Base-by-base conservation (phyloP, 805 yeast species). In the Grigorovia yakushimaensis region DNA sequence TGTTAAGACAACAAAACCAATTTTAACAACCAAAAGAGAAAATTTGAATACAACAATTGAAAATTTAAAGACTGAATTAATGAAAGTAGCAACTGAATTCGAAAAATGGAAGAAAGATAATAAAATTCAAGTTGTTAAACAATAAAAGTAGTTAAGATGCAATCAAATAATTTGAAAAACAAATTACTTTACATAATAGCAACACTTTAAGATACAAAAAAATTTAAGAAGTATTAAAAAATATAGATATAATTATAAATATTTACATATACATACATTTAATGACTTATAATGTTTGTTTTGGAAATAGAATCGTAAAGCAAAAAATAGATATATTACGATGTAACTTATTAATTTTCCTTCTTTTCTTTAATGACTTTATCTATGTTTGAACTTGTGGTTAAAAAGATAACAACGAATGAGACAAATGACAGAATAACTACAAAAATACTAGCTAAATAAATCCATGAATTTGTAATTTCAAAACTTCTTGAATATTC, bases 401-500 rank as follows among this genome's bases (percentile, higher is more conserved):
- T 44, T 39, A 70, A 51, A 66, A 79, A 89, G 52, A 82, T 71
- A 36, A 77, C 65, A n/a, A 86, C 79, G 63, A 93, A 91, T 23
- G 79, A 54, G 42, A 88, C 61, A 94, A 96, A 93, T 0, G 83
- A 84, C 22, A 68, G 57, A 27, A 82, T 78, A 20, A 94, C 96
- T 33, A 81, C 68, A 3, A 66, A 67, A 15, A 89, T 81, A 43
- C 88, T 75, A 20, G 84, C 73, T 51, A 91, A 67, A 64, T 93
- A 93, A 45, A 89, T 88, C 95, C 96, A 88, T 1, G 97, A 78
- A 66, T 89, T 89, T 24, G 95, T 73, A 59, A 93, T 91, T 51
- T 84, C 86, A 91, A 93, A 93, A 41, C 94, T 82, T 67, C 98
- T 79, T 51, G 83, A 81, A 71, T 81, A 93, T 70, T 94, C 98